These are phyloP conservation scores for Jackrogersella multiformis DNA, from an alignment of 495 filamentous ascomycete species.

Conservation along the genomic window DNA sequence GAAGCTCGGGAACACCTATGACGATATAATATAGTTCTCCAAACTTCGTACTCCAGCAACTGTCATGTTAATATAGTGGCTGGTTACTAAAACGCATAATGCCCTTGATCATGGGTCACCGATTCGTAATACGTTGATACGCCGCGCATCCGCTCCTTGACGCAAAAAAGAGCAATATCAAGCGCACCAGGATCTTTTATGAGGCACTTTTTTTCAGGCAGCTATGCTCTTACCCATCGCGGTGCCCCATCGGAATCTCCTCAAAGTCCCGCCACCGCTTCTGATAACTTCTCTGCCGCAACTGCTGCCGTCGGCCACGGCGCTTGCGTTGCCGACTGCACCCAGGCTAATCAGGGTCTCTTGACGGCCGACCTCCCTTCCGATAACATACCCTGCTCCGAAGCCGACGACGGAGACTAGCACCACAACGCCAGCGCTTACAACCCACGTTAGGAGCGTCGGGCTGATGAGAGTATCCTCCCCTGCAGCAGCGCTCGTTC, in stretches of 20 bases:
- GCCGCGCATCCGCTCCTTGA: constrained; percentile 13
- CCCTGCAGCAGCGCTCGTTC: constrained; percentile 39
- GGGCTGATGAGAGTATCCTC: constrained; percentile 64
- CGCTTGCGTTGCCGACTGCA: constrained; percentile 52
- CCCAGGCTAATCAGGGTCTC: constrained; percentile 59
- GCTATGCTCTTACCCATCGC: constrained; percentile 52
- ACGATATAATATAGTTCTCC: constrained; percentile 8
- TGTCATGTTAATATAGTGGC: constrained; percentile 5
- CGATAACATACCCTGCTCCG: constrained; percentile 89
- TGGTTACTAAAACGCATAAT: constrained; percentile 11
- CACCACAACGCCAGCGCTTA: constrained; percentile 91
- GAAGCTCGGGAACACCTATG: constrained; percentile 1
- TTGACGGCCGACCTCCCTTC: constrained; percentile 78
- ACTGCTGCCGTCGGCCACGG: constrained; percentile 38
- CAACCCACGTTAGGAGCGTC: constrained; percentile 88
- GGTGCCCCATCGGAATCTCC: constrained; percentile 58
- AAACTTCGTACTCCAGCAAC: constrained; percentile 9
- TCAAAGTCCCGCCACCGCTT: constrained; percentile 52
- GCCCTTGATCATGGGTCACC: constrained; percentile 16
- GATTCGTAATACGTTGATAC: constrained; percentile 35
- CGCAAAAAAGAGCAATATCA: constrained; percentile 23
- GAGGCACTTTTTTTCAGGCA: constrained; percentile 42
- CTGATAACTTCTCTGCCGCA: constrained; percentile 57
- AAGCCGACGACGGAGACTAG: constrained; percentile 92
- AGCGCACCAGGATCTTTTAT: neutral